A percentile compares a stretch with the other conserved stretches of the same genome.
Evolutionary conservation across 257 asterid genomes (phyloP).

Genomic region (Solanum appendiculatum): DNA sequence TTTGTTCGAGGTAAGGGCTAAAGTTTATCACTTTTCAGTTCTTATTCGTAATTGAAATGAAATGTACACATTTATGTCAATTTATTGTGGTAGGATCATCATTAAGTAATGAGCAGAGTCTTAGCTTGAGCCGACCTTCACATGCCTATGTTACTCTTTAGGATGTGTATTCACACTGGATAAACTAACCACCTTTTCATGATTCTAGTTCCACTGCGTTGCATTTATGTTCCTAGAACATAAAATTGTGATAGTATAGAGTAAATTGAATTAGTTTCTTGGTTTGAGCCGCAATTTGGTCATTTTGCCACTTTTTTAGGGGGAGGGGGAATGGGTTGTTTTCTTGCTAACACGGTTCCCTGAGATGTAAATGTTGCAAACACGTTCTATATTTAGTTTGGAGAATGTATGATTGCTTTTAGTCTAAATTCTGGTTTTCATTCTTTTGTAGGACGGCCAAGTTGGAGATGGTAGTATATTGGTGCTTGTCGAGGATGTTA

Average conservation of each 20-base stretch:
- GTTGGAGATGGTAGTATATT: slow-evolving; percentile 41
- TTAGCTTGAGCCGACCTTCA: background rate
- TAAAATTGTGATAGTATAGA: background rate
- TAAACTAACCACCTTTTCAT: background rate
- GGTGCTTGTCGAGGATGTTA: slow-evolving; percentile 52
- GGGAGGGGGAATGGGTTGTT: background rate
- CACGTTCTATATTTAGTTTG: background rate
- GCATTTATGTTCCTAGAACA: background rate
- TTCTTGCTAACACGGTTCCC: background rate
- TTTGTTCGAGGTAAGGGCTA: too few relatives aligned
- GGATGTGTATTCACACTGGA: background rate
- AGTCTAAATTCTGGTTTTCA: background rate
- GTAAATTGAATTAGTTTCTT: background rate
- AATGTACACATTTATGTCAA: background rate
- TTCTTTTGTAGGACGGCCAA: slow-evolving; percentile 20
- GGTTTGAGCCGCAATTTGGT: background rate
- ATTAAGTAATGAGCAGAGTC: background rate
- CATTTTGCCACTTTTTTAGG: background rate
- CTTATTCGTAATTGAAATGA: background rate
- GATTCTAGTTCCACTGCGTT: background rate
- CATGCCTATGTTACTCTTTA: background rate
- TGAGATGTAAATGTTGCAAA: background rate
- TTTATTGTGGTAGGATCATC: background rate
- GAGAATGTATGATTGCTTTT: background rate
- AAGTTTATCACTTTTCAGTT: background rate